Evolutionary conservation across 495 filamentous ascomycete genomes (phyloP).

Genomic region (Staphylotrichum tortipilum): DNA sequence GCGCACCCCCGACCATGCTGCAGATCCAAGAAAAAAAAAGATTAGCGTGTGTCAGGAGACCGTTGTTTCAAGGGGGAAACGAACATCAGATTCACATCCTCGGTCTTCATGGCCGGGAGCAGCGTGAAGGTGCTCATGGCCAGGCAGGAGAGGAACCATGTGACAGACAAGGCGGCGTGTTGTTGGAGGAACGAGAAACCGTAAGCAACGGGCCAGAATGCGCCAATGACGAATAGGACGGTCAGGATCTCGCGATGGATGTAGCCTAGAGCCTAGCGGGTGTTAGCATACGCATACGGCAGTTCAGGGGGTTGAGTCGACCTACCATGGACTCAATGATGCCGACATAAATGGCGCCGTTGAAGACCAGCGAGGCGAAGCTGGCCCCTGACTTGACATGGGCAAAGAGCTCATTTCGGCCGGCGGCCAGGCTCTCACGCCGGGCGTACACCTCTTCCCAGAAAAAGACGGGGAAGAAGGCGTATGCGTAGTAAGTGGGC

Average conservation of each 20-base stretch:
- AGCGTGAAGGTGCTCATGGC: slow-evolving; percentile 89
- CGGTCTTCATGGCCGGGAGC: slow-evolving; percentile 75
- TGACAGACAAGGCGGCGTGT: slow-evolving; percentile 53
- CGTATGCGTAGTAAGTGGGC: slow-evolving; percentile 84
- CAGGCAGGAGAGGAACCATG: slow-evolving; percentile 69
- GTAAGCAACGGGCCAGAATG: slow-evolving; percentile 70
- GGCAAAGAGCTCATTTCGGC: slow-evolving; percentile 58
- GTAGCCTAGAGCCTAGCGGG: slow-evolving; percentile 59
- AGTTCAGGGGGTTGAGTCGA: slow-evolving; percentile 16
- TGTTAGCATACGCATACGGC: slow-evolving; percentile 11
- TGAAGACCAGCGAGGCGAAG: slow-evolving; percentile 49
- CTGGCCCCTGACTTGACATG: slow-evolving; percentile 52
- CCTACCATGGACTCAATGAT: slow-evolving; percentile 77
- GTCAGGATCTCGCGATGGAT: slow-evolving; percentile 85
- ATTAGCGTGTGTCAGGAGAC: slow-evolving; percentile 22
- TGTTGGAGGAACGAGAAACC: slow-evolving; percentile 60
- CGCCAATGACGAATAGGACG: slow-evolving; percentile 62
- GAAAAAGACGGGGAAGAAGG: slow-evolving; percentile 83
- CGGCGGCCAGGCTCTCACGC: slow-evolving; percentile 57
- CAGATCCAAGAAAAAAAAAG: neutral
- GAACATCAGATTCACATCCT: slow-evolving; percentile 71
- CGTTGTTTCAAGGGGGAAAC: slow-evolving; percentile 22
- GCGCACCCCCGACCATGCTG: slow-evolving; percentile 63
- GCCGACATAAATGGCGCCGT: slow-evolving; percentile 56
- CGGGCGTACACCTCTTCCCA: slow-evolving; percentile 94